Percentiles rank a stretch among this genome's conserved stretches.
These are phyloP conservation scores for Fusarium veterinarium DNA, from an alignment of 2,329 filamentous ascomycete species.

Conservation along the genomic window DNA sequence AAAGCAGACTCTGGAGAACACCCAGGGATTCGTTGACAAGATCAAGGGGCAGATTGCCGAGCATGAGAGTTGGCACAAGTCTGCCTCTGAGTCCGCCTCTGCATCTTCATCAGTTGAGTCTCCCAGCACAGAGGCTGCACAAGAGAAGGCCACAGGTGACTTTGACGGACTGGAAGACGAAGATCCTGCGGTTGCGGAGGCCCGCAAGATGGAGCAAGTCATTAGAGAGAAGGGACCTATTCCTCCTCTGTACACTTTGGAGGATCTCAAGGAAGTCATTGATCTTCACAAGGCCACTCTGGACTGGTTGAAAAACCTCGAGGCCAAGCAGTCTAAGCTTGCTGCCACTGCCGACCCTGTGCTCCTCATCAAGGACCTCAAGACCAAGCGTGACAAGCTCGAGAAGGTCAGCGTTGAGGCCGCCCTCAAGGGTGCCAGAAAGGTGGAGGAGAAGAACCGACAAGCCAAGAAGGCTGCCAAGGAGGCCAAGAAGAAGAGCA, in stretches of 20 bases:
- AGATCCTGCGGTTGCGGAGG: constrained; percentile 54
- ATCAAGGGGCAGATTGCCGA: constrained; percentile 78
- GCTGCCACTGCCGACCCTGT: constrained; percentile 78
- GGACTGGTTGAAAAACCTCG: constrained; percentile 80
- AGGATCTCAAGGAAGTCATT: constrained; percentile 76
- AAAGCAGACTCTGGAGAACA: constrained; percentile 76
- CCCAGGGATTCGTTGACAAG: constrained; percentile 74
- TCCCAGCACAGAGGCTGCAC: constrained; percentile 56
- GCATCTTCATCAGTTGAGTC: constrained; percentile 54
- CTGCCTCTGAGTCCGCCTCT: constrained; percentile 64
- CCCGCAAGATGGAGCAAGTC: constrained; percentile 57
- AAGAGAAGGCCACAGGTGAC: constrained; percentile 63
- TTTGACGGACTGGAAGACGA: constrained; percentile 86
- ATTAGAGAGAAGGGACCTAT: constrained; percentile 62
- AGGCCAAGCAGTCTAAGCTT: constrained; percentile 77
- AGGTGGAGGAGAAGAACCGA: constrained; percentile 62
- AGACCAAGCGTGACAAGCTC: constrained; percentile 75
- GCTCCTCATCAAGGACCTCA: constrained; percentile 77
- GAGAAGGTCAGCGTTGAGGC: constrained; percentile 77
- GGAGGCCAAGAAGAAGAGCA: constrained; percentile 54
- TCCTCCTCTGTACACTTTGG: constrained; percentile 75
- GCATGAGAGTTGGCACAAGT: constrained; percentile 71
- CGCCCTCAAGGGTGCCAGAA: constrained; percentile 74
- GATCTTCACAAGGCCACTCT: constrained; percentile 70
- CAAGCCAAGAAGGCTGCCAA: constrained; percentile 61